Percentiles rank a stretch among this genome's conserved stretches.
phyloP scores from a whole-genome alignment of 192 early-diverging fungal species.

The Gonapodya prolifera region DNA sequence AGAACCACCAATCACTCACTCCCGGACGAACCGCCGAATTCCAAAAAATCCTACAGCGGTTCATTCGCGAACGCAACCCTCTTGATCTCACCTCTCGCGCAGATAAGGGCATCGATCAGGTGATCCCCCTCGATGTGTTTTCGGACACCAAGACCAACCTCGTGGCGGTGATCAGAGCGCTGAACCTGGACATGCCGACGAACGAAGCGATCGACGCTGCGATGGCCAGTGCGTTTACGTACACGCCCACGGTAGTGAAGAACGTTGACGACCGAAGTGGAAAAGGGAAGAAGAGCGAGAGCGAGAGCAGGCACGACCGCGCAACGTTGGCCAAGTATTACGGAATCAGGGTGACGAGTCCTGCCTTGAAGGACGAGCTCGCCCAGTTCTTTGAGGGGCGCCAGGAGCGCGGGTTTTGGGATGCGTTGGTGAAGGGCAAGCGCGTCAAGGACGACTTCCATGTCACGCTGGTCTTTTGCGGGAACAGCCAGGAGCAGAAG shows the following conservation, averaged over 20 bases:
- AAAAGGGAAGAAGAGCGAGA: slow-evolving; percentile 9
- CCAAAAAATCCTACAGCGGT: slow-evolving; percentile 1
- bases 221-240: slow-evolving; percentile 25
- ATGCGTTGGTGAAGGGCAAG: neutral
- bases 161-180: slow-evolving; percentile 21
- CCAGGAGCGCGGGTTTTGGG: slow-evolving; percentile 11
- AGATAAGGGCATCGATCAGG: slow-evolving; percentile 35
- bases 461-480: neutral
- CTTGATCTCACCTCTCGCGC: neutral
- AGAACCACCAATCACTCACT: slow-evolving; percentile 70
- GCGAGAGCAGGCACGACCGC: slow-evolving; percentile 10
- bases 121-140: slow-evolving; percentile 41
- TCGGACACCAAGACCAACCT: slow-evolving; percentile 36
- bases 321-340: slow-evolving; percentile 19
- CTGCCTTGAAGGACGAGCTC: slow-evolving; percentile 14
- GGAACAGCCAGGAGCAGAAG: neutral
- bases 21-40: slow-evolving; percentile 46
- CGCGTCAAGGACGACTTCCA: neutral
- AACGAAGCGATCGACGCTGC: slow-evolving; percentile 38
- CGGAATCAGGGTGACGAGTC: slow-evolving; percentile 7
- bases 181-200: slow-evolving; percentile 21
- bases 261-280: slow-evolving; percentile 3
- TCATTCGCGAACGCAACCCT: neutral
- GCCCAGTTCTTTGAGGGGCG: slow-evolving; percentile 3
- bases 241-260: slow-evolving; percentile 25